Percentiles rank a stretch among this genome's conserved stretches.
phyloP scores from a whole-genome alignment of 2,329 filamentous ascomycete genomes.

The Aspergillus felis region DNA sequence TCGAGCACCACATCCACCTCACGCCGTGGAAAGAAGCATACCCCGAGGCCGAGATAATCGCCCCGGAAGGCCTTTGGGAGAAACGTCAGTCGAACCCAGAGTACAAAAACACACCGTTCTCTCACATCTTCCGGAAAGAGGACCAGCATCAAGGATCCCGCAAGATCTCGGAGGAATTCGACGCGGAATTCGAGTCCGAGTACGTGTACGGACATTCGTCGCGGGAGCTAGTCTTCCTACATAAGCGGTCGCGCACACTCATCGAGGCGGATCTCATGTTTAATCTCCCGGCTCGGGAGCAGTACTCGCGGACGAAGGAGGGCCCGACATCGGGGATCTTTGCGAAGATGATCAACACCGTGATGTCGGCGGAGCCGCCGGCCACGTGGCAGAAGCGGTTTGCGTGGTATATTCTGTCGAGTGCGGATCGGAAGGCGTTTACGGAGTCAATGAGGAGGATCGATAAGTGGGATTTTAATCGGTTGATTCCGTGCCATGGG shows the following conservation, averaged over 20 bases:
- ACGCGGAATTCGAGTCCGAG: constrained; percentile 79
- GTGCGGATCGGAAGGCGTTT: constrained; percentile 63
- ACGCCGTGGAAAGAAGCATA: constrained; percentile 78
- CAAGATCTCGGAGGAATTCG: constrained; percentile 71
- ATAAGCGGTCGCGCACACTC: constrained; percentile 72
- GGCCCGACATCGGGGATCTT: constrained; percentile 55
- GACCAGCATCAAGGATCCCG: constrained; percentile 43
- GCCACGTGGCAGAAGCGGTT: constrained; percentile 76
- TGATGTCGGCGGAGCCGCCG: constrained; percentile 56
- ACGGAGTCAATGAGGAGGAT: constrained; percentile 67
- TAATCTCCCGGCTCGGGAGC: constrained; percentile 83
- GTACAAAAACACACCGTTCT: constrained; percentile 59
- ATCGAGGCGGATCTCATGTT: constrained; percentile 91
- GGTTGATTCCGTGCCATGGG: constrained; percentile 87
- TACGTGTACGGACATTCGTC: constrained; percentile 77
- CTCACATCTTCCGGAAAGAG: constrained; percentile 61
- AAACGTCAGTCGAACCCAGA: constrained; percentile 64
- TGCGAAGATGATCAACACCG: constrained; percentile 52
- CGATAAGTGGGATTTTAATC: constrained; percentile 75
- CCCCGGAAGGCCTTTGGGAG: constrained; percentile 75
- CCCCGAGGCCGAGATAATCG: constrained; percentile 75
- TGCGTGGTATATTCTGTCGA: constrained; percentile 69
- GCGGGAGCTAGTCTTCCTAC: constrained; percentile 82
- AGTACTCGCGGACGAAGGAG: constrained; percentile 62
- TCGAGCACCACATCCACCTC: constrained; percentile 94